Base-by-base conservation (phyloP, 1,284 basidiomycete genomes). In the Ustilago xerochloae region DNA sequence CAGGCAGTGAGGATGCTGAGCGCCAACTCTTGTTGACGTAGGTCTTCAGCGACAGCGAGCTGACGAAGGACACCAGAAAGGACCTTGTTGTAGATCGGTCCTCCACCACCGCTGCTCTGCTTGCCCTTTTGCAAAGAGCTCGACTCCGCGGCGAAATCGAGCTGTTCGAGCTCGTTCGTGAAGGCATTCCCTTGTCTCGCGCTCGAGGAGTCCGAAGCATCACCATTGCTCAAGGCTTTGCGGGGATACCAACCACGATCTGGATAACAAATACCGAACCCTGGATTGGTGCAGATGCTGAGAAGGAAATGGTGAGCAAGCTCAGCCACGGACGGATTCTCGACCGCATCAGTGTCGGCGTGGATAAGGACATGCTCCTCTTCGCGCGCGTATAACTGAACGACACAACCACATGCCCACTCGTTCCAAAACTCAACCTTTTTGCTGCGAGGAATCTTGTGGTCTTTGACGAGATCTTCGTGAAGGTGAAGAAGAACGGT, bases 211-310 rank as follows among this genome's bases (percentile, higher is more conserved):
- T 50, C 56, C 3, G 38, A 43, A 2, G 48, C 22, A 24, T 47
- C 47, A 2, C 26, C 43, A 2, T 47, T 49, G 9, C 20, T 24
- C 1, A 48, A 26, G 1, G 60, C 47, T 54, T 67, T 68, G 50
- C 70, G 61, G 2, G 90, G 90, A 80, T 97, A 97, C 94, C 94
- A 97, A 0, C 94, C 94, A 15, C 89, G 88, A 81, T 96, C 93
- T 48, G 87, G 88, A 85, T 96, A 97, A 82, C 94, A 97, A 22
- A 97, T 87, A 0, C 94, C 95, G 18, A 88, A 86, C 0, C 93
- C 93, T 0, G 92, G 92, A 26, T 89, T 89, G 0, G 92, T 91
- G 76, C 91, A 93, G n/a, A 94, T 89, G 9, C 91, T 92, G 43
- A 96, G 88, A 6, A 97, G 86, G 82, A 97, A 97, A 78, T 94